Percentiles rank a stretch among this genome's conserved stretches.
phyloP scores from a whole-genome alignment of 768 basidiomycete genomes.

The Macrolepiota fuliginosa region DNA sequence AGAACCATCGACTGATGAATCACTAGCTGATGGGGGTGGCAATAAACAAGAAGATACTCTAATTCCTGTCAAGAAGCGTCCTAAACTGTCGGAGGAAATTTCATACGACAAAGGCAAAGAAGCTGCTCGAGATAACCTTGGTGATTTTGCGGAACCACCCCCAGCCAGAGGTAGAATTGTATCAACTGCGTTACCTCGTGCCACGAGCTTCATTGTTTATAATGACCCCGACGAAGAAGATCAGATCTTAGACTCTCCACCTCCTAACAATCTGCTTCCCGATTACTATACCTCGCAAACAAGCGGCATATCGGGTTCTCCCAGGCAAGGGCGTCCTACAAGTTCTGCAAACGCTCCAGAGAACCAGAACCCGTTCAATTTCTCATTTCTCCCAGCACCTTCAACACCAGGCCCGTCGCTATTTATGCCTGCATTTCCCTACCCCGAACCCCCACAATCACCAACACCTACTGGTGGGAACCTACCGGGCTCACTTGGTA shows the following conservation, averaged over 20 bases:
- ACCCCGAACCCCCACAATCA: slow-evolving; percentile 56
- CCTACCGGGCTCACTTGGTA: slow-evolving; percentile 21
- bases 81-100: slow-evolving; percentile 28
- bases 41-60: slow-evolving; percentile 38
- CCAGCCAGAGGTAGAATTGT: background rate
- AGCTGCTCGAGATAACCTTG: slow-evolving; percentile 9
- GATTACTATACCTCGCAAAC: slow-evolving; percentile 48
- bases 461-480: slow-evolving; percentile 47
- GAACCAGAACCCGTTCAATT: slow-evolving; percentile 53
- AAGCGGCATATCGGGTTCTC: slow-evolving; percentile 17
- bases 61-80: slow-evolving; percentile 51
- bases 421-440: slow-evolving; percentile 45
- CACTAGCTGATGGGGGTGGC: slow-evolving; percentile 41
- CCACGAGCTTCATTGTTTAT: slow-evolving; percentile 48
- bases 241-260: slow-evolving; percentile 41
- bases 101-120: slow-evolving; percentile 8
- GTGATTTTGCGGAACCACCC: slow-evolving; percentile 17
- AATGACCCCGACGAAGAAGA: slow-evolving; percentile 37
- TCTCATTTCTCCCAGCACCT: slow-evolving; percentile 48
- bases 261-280: slow-evolving; percentile 50
- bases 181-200: slow-evolving; percentile 20
- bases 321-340: slow-evolving; percentile 27
- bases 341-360: slow-evolving; percentile 50
- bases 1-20: slow-evolving; percentile 44
- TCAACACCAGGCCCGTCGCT: slow-evolving; percentile 48